Evolutionary conservation across 2,329 filamentous ascomycete species (phyloP).

Genomic region (Diplodia seriata): DNA sequence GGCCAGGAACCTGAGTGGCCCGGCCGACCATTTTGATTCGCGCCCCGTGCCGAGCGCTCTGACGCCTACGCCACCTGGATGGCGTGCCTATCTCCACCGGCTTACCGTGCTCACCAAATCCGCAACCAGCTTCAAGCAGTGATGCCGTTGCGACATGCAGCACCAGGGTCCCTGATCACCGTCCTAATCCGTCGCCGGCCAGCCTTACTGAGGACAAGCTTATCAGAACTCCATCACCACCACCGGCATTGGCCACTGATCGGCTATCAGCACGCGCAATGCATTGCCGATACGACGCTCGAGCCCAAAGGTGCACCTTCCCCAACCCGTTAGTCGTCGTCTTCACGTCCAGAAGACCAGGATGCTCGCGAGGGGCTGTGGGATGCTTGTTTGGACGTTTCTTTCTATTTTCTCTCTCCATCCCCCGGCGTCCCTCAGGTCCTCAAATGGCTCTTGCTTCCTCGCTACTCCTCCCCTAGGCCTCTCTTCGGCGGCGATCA

Average conservation of each 20-base stretch:
- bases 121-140: neutral
- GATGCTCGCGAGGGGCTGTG: slow-evolving; percentile 19
- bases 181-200: slow-evolving; percentile 1
- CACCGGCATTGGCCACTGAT: slow-evolving; percentile 25
- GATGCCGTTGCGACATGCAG: neutral
- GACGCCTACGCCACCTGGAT: slow-evolving; percentile 15
- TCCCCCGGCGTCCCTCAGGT: slow-evolving; percentile 11
- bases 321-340: slow-evolving; percentile 28
- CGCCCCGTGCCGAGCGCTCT: slow-evolving; percentile 13
- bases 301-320: slow-evolving; percentile 24
- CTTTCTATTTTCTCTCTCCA: slow-evolving; percentile 11
- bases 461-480: slow-evolving; percentile 15
- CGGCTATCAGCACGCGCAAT: slow-evolving; percentile 17
- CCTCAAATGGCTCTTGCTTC: slow-evolving; percentile 24
- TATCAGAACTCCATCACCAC: slow-evolving; percentile 13
- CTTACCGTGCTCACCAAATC: neutral
- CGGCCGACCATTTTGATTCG: neutral
- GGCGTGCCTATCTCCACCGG: slow-evolving; percentile 1
- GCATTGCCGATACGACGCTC: slow-evolving; percentile 14
- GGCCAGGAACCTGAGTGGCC: slow-evolving; percentile 5
- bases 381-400: slow-evolving; percentile 29
- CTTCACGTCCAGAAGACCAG: slow-evolving; percentile 18
- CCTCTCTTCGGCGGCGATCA: slow-evolving; percentile 17
- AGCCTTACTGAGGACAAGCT: slow-evolving; percentile 9
- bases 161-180: slow-evolving; percentile 21